phyloP scores from a whole-genome alignment of 805 yeast species.

The Monosporozyma unispora region DNA sequence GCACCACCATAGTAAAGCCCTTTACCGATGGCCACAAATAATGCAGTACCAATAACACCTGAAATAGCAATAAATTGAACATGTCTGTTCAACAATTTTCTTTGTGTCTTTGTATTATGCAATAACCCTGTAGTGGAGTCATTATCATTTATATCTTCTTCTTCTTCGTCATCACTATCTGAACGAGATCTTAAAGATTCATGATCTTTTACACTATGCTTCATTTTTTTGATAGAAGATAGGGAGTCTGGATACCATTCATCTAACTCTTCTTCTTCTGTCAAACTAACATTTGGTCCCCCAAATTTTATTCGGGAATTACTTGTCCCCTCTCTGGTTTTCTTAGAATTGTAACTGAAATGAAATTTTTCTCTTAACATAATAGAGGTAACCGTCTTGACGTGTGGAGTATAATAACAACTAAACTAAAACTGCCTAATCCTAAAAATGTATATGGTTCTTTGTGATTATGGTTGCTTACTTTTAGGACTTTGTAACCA shows the following conservation, averaged over 20 bases:
- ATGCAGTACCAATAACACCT: slow-evolving; percentile 75
- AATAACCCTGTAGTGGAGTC: slow-evolving; percentile 13
- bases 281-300: background rate
- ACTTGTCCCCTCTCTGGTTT: background rate
- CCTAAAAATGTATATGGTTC: too few relatives aligned
- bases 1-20: slow-evolving; percentile 64
- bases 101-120: slow-evolving; percentile 27
- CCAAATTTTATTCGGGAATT: background rate
- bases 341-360: background rate
- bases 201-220: background rate
- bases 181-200: background rate
- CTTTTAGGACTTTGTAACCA: too few relatives aligned
- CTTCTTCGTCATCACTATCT: background rate
- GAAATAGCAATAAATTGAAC: slow-evolving; percentile 72
- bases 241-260: background rate
- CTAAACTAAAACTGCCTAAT: too few relatives aligned
- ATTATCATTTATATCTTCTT: slow-evolving; percentile 5
- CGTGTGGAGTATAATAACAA: background rate
- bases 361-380: background rate
- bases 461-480: background rate
- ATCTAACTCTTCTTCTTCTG: background rate
- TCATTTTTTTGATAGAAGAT: background rate
- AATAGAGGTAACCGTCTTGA: too few relatives aligned
- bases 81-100: slow-evolving; percentile 58
- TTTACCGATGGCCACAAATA: slow-evolving; percentile 64